Percentiles rank a stretch among this genome's conserved stretches.
These are phyloP conservation scores for Hypomyces rosellus DNA, from an alignment of 2,329 filamentous ascomycete species.

Conservation along the genomic window DNA sequence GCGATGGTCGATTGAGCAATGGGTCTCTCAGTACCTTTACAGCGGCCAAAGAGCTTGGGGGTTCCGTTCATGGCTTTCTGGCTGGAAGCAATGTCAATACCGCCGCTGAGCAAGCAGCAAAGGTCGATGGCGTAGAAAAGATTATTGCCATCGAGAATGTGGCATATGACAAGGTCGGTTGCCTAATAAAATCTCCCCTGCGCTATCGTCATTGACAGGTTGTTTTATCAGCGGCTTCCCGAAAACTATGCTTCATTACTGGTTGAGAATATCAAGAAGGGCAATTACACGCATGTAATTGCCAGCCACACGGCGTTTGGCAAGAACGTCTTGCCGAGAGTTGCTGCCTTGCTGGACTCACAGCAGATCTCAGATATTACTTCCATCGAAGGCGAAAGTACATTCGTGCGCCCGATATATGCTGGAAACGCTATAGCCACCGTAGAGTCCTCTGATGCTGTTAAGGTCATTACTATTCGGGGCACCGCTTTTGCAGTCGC, in stretches of 20 bases:
- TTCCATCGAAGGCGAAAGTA: constrained; percentile 79
- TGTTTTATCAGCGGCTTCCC: constrained; percentile 60
- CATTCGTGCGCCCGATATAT: constrained; percentile 94
- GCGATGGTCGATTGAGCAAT: constrained; percentile 76
- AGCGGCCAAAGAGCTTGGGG: constrained; percentile 81
- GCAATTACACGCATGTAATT: constrained; percentile 86
- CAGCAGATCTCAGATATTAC: constrained; percentile 95
- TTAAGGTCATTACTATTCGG: constrained; percentile 88
- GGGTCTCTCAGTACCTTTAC: constrained; percentile 80
- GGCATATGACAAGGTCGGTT: constrained; percentile 78
- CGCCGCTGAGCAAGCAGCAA: constrained; percentile 77
- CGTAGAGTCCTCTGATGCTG: constrained; percentile 77
- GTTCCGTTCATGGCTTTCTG: constrained; percentile 67
- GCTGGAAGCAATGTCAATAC: constrained; percentile 72
- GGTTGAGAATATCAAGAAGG: constrained; percentile 94
- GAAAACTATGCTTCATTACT: constrained; percentile 93
- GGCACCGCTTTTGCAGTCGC: constrained; percentile 84
- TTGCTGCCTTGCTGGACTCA: constrained; percentile 83
- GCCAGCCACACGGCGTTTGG: constrained; percentile 92
- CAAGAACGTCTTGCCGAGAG: constrained; percentile 87
- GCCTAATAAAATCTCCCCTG: background rate
- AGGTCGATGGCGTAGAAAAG: constrained; percentile 87
- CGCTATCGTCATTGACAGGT: background rate
- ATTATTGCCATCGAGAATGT: constrained; percentile 81
- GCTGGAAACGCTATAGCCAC: constrained; percentile 96